Conservation (phyloP, 345 rosid genomes). For the Salix dunnii region DNA sequence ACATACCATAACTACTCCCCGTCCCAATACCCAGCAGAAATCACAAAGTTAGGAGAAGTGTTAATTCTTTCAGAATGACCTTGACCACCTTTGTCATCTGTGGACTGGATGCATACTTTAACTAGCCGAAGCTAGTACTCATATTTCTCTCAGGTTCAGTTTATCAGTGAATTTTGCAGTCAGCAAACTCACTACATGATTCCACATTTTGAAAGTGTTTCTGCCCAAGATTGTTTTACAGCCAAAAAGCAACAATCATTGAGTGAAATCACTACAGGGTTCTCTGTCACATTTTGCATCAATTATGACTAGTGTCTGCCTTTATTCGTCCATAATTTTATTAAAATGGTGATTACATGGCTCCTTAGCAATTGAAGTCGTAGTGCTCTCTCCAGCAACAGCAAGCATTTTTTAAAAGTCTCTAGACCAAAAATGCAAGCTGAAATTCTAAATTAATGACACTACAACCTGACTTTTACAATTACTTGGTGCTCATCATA, state of each 20-base stretch:
- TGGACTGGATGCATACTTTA: neutral
- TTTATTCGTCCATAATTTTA: neutral
- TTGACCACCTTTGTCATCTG: neutral
- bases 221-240: neutral
- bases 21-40: neutral
- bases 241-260: neutral
- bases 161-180: neutral
- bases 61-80: neutral
- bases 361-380: neutral
- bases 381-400: neutral
- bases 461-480: neutral
- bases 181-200: neutral
- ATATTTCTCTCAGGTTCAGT: neutral
- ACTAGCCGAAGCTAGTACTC: neutral
- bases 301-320: neutral
- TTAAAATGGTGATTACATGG: neutral
- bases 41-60: neutral
- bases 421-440: neutral
- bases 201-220: neutral
- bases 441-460: neutral
- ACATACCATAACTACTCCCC: neutral
- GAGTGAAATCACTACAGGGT: neutral
- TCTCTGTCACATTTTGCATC: neutral
- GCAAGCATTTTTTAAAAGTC: neutral
- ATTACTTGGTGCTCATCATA: neutral